phyloP scores from a whole-genome alignment of 768 basidiomycete genomes.

The Inosperma sp. region DNA sequence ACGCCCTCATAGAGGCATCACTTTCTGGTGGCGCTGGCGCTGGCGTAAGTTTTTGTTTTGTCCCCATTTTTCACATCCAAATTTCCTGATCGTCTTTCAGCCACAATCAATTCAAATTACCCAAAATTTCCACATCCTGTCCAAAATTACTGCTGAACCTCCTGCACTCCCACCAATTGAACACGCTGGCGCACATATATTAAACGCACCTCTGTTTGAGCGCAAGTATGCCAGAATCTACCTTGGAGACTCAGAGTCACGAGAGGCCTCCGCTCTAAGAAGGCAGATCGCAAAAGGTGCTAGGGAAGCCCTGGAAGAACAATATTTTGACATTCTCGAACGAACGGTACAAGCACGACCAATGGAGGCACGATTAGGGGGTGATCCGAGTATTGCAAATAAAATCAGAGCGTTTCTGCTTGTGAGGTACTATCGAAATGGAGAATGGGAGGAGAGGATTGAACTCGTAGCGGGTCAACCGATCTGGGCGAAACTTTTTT shows the following conservation, averaged over 20 bases:
- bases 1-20: slow-evolving; percentile 66
- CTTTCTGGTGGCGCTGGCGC: slow-evolving; percentile 49
- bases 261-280: slow-evolving; percentile 61
- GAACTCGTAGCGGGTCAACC: slow-evolving; percentile 89
- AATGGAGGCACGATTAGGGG: slow-evolving; percentile 81
- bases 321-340: slow-evolving; percentile 82
- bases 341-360: slow-evolving; percentile 77
- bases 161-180: slow-evolving; percentile 70
- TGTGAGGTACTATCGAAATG: slow-evolving; percentile 71
- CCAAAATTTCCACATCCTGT: slow-evolving; percentile 67
- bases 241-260: slow-evolving; percentile 59
- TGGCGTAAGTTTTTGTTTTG: slow-evolving; percentile 42
- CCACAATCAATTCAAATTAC: slow-evolving; percentile 54
- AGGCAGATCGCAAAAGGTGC: slow-evolving; percentile 75
- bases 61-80: background rate
- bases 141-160: slow-evolving; percentile 74
- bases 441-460: slow-evolving; percentile 84
- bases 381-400: slow-evolving; percentile 86
- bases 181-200: slow-evolving; percentile 76
- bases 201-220: slow-evolving; percentile 75
- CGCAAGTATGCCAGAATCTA: slow-evolving; percentile 81
- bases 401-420: slow-evolving; percentile 85
- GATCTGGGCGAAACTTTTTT: slow-evolving; percentile 92
- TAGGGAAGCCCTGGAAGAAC: slow-evolving; percentile 79
- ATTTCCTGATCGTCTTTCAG: slow-evolving; percentile 24